Conservation (phyloP, 306 rosid genomes). For the Cucumis hystrix region DNA sequence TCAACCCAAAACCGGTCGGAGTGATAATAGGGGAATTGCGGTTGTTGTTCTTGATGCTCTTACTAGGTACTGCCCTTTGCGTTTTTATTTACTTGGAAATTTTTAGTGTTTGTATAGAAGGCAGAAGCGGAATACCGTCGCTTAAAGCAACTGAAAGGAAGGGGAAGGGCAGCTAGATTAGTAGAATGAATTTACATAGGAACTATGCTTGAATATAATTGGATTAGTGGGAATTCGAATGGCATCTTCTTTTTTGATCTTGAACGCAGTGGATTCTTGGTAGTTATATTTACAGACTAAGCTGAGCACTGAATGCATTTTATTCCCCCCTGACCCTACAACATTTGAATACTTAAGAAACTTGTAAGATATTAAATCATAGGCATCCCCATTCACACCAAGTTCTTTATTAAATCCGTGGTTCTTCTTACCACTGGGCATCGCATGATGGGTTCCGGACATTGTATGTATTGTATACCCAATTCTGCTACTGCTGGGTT, state of each 20-base stretch:
- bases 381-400: too few species aligned
- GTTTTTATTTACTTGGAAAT: not conserved
- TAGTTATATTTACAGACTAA: not conserved
- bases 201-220: not conserved
- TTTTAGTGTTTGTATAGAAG: not conserved
- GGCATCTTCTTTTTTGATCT: not conserved
- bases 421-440: too few species aligned
- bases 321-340: too few species aligned
- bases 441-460: too few species aligned
- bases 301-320: not conserved
- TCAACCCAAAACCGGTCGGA: constrained; percentile 79
- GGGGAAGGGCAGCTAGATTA: not conserved
- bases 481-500: not conserved
- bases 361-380: too few species aligned
- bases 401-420: too few species aligned
- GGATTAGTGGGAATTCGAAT: not conserved
- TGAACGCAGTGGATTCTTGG: not conserved
- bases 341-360: too few species aligned
- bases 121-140: not conserved
- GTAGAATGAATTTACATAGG: not conserved
- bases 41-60: constrained; percentile 99
- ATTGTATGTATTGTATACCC: not conserved
- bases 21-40: constrained; percentile 93
- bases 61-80: constrained; percentile 41
- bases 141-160: not conserved